phyloP scores from a whole-genome alignment of 257 asterid species.

The Jacaranda mimosifolia region DNA sequence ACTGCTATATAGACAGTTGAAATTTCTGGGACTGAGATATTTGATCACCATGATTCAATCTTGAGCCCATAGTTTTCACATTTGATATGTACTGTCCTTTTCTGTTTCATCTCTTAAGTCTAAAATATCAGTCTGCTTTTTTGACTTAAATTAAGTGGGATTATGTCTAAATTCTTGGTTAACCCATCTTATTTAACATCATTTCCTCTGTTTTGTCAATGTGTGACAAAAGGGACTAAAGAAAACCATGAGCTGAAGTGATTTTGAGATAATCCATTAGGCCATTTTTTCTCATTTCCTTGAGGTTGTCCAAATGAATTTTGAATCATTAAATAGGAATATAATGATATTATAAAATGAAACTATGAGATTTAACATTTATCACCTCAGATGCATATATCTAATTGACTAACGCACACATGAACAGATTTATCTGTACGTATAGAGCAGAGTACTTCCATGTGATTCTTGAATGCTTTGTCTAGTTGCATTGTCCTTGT shows the following conservation, averaged over 20 bases:
- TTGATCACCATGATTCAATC: conserved; percentile 13
- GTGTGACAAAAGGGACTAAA: conserved; percentile 12
- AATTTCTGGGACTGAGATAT: background rate
- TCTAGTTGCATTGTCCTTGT: no score
- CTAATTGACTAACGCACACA: no score
- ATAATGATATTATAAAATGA: no score
- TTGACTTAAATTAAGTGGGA: background rate
- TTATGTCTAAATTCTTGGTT: background rate
- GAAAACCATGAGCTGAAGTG: conserved; percentile 29
- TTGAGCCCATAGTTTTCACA: conserved; percentile 9
- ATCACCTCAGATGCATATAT: no score
- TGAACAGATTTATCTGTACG: no score
- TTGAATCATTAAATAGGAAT: no score
- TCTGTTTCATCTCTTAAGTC: no score
- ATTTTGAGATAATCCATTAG: conserved; percentile 31
- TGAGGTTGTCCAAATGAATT: no score
- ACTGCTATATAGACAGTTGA: conserved; percentile 18
- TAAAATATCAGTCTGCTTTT: background rate
- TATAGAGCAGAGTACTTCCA: no score
- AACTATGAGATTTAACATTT: no score
- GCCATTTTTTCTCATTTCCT: conserved; percentile 10
- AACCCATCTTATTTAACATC: background rate
- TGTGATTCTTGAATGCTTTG: no score
- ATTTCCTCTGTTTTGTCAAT: conserved; percentile 8
- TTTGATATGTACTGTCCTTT: background rate